phyloP scores from a whole-genome alignment of 306 rosid genomes.

The Sphenostylis stenocarpa region DNA sequence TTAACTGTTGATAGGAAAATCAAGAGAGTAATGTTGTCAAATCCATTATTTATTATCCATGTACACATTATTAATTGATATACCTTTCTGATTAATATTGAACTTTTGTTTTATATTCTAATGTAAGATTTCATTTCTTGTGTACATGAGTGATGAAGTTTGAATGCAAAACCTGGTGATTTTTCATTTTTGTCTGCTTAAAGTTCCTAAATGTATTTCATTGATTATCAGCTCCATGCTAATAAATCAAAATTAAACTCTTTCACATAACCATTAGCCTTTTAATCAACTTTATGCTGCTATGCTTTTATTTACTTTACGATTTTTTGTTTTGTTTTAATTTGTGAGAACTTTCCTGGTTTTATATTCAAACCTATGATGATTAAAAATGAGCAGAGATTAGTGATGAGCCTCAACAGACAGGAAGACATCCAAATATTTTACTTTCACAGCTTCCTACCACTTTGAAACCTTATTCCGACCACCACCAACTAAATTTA shows the following conservation, averaged over 20 bases:
- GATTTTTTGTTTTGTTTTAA: no score
- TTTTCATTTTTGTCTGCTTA: not conserved
- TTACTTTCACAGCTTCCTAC: conserved; percentile 29
- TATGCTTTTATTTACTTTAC: conserved; percentile 14
- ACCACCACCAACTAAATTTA: conserved; percentile 35
- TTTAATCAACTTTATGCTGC: not conserved
- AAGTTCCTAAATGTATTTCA: not conserved
- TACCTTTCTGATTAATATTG: not conserved
- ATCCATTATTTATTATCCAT: not conserved
- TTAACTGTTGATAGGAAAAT: not conserved
- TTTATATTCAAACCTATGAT: conserved; percentile 29
- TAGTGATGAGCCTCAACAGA: conserved; percentile 36
- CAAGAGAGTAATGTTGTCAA: not conserved
- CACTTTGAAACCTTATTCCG: conserved; percentile 39
- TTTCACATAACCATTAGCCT: not conserved
- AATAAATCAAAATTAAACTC: not conserved
- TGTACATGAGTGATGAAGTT: not conserved
- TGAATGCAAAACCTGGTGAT: not conserved
- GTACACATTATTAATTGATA: not conserved
- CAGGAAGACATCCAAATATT: conserved; percentile 48
- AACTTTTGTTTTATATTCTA: not conserved
- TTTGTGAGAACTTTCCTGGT: not conserved
- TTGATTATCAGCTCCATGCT: not conserved
- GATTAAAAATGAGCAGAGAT: not conserved
- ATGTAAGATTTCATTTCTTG: not conserved